Percentiles rank a stretch among this genome's conserved stretches.
phyloP scores from a whole-genome alignment of 2,329 filamentous ascomycete genomes.

The Helotiales sp. region DNA sequence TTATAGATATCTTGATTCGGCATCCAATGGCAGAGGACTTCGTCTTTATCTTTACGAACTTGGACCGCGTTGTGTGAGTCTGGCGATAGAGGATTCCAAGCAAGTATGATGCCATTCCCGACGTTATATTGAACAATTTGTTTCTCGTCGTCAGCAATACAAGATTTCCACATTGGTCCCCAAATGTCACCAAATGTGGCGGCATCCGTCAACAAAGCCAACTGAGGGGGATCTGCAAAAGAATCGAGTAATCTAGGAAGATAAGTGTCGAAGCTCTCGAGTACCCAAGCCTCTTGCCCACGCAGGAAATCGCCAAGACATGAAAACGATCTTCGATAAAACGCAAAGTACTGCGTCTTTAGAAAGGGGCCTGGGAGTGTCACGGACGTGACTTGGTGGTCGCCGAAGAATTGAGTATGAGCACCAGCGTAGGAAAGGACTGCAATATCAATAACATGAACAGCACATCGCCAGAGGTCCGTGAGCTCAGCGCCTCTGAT shows the following conservation, averaged over 20 bases:
- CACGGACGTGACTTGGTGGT: neutral
- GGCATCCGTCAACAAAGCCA: slow-evolving; percentile 13
- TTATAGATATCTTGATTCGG: slow-evolving; percentile 2
- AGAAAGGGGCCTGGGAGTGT: slow-evolving; percentile 10
- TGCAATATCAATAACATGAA: slow-evolving; percentile 15
- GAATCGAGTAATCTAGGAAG: neutral
- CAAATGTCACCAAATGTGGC: slow-evolving; percentile 15
- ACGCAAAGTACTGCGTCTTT: slow-evolving; percentile 5
- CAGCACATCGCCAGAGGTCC: slow-evolving; percentile 15
- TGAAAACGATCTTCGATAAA: slow-evolving; percentile 12
- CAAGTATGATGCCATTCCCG: slow-evolving; percentile 16
- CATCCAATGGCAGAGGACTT: slow-evolving; percentile 19
- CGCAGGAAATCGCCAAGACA: slow-evolving; percentile 13
- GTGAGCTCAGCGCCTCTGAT: neutral
- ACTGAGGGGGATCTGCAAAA: neutral
- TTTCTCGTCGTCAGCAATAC: neutral
- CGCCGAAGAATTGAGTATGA: slow-evolving; percentile 12
- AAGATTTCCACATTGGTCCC: slow-evolving; percentile 20
- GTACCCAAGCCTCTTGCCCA: slow-evolving; percentile 11
- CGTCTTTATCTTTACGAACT: slow-evolving; percentile 9
- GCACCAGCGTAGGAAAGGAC: slow-evolving; percentile 15
- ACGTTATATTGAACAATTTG: slow-evolving; percentile 10
- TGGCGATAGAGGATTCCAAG: slow-evolving; percentile 2
- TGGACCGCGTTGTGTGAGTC: neutral
- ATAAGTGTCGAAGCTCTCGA: slow-evolving; percentile 8